Base-by-base conservation (phyloP, 2,329 filamentous ascomycete species). In the Apiospora hydei region DNA sequence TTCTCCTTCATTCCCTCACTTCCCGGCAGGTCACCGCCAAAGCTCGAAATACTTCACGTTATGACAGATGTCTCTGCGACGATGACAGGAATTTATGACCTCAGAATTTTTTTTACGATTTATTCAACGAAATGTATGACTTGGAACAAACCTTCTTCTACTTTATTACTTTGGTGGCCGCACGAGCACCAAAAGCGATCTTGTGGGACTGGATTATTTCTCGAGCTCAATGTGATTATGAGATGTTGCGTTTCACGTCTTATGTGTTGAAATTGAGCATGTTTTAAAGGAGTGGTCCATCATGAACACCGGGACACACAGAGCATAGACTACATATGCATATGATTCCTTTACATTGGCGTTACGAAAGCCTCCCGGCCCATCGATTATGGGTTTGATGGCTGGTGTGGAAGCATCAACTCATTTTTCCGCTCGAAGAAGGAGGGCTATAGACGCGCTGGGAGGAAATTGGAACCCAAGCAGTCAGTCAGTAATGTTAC, bases 71-170 rank as follows among this genome's bases (percentile, higher is more conserved):
- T 66, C 67, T 66, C 69, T 53, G 30, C 53, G 44, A 67, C 75
- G 76, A 77, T 77, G 78, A 77, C 76, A 75, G 77, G 79, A 47
- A 69, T 75, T 80, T 79, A 80, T 75, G 79, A 80, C 74, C 77
- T 64, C 57, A 64, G 57, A 64, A 18, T 64, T 72, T 74, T 74
- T 76, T 76, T 76, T 77, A 78, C 77, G 77, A 78, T 76, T 75
- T 72, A 75, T 79, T 78, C 78, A 75, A 81, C 75, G 80, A 81
- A 72, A 67, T 81, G 79, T 80, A 81, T 80, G 80, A 81, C 77
- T 76, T 51, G 67, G 74, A 74, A 68, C 66, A 68, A 18, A 64
- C 21, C n/a, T 64, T 38, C 57, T 68, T 38, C 57, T 68, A 47
- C 41, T 47, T 46, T 30, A 44, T 68, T 68, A 46, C 66, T 68